Evolutionary conservation across 208 protist species (phyloP).

Genomic region (Crithidia brevicula): DNA sequence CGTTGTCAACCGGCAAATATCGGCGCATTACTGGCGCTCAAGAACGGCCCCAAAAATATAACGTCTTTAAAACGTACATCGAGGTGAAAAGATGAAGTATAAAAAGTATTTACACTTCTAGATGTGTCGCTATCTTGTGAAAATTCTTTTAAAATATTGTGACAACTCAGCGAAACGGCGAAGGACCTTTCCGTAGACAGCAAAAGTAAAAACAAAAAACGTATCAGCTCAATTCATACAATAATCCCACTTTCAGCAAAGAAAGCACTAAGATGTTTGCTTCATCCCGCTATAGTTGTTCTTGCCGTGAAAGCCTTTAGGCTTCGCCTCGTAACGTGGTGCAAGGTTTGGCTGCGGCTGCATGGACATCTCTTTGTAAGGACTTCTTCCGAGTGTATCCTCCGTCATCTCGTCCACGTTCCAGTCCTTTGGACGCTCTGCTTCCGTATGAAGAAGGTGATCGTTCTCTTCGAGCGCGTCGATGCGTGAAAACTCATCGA

Average conservation of each 20-base stretch:
- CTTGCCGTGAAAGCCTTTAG: constrained; percentile 68
- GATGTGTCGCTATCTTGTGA: too few species aligned
- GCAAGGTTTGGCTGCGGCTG: constrained; percentile 70
- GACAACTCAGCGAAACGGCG: neutral
- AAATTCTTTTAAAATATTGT: too few species aligned
- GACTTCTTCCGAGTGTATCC: constrained; percentile 49
- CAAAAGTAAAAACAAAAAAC: neutral
- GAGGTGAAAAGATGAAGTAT: too few species aligned
- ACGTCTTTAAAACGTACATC: too few species aligned
- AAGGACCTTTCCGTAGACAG: neutral
- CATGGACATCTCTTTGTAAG: constrained; percentile 91
- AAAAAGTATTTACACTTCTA: too few species aligned
- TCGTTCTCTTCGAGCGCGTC: constrained; percentile 81
- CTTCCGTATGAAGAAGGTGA: constrained; percentile 62
- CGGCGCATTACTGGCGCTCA: too few species aligned
- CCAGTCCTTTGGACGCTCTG: constrained; percentile 74
- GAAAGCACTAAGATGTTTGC: constrained; percentile 41
- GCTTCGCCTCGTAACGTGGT: constrained; percentile 83
- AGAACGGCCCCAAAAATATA: too few species aligned
- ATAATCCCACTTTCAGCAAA: too few species aligned
- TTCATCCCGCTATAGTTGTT: constrained; percentile 90
- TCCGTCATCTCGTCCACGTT: constrained; percentile 85
- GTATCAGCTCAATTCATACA: neutral
- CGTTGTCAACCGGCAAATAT: too few species aligned
- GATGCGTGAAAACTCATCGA: constrained; percentile 69